Evolutionary conservation across 1,139 yeast genomes (phyloP), one percentile per base, ranked within the genome.

Genomic region (Kurtzmaniella quercitrusa): DNA sequence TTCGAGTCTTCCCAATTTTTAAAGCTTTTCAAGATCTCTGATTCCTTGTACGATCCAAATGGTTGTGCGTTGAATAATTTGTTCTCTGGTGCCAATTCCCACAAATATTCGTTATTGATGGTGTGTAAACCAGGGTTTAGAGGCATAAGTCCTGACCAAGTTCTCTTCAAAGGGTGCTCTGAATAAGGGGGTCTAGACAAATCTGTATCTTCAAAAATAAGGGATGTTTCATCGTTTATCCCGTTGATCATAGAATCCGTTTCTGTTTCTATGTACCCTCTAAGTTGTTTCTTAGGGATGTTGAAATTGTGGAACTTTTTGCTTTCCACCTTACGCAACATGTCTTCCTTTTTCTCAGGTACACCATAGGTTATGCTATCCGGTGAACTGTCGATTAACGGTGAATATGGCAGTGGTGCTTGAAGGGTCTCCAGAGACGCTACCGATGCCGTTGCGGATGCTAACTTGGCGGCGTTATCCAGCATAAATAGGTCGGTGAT

Each of bases 141-240:
- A 41, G 65, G 65, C 24, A 68, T 60, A 68, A 70, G 65, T 6
- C 75, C 75, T 43, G 73, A 67, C 36, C 72, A 54, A 2, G 75
- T 62, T 45, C 62, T 65, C 45, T 68, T 68, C 39, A 72, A 57
- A 1, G 73, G 63, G 47, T 73, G 77, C 38, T 62, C 66, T 42
- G 62, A 66, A 16, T 59, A 48, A 15, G 47, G 44, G 10, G 47
- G 45, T 9, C 25, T 39, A 27, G 37, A 23, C 16, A 43, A 27
- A 11, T 44, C 47, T 14, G 41, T 27, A 41, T 31, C 29, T 10
- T 44, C 46, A 4, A 42, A 19, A 15, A 39, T 18, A 17, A 44
- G 29, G 12, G 37, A 29, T 9, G 46, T 39, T 18, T 37, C 45
- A 31, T 48, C 47, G 17, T 57, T 5, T 60, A 53, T 40, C 53